Base-by-base conservation (phyloP, 345 rosid species). In the Citrus glauca region DNA sequence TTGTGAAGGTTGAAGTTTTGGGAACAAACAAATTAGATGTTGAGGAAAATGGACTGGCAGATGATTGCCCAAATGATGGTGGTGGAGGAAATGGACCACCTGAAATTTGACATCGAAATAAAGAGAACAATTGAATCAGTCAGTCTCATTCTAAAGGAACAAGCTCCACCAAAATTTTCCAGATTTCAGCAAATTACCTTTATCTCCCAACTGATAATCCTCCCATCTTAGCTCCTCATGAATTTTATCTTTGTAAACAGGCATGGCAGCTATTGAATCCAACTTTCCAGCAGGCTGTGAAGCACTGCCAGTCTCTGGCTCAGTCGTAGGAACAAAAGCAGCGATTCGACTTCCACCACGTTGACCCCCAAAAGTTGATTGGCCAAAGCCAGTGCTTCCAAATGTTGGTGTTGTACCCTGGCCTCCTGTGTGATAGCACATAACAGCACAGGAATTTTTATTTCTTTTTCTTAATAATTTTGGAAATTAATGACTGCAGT, bases 171-270 rank as follows among this genome's bases (percentile, higher is more conserved):
- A 25, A 62, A 35, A 20, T 22, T 75, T 75, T 5, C 33, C 53
- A n/a, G 33, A 14, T n/a, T 71, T 61, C 33, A 65, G 27, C 65
- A 30, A 66, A 42, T 61, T 82, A 94, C 99, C 98, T 93, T 93
- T 94, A 84, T 97, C 99, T 85, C 98, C 99, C 75, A 74, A 83
- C 78, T 94, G 99, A 79, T 91, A 93, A 78, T 97, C 99, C 82
- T 91, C 99, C 98, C 98, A 91, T 78, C 97, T 85, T 71, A 97
- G 89, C 87, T 94, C 98, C 82, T 97, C 98, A 55, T 90, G 97
- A 85, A 85, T 88, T 86, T 93, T 93, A 45, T 88, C 91, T 79
- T 85, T 89, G 82, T 94, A 85, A 48, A 60, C 84, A 75, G 93
- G 73, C 99, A 93, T 93, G 55, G 98, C 98, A 32, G 97, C 89